Evolutionary conservation across 805 yeast genomes (phyloP), one percentile per base, ranked within the genome.

Genomic region (Kazachstania psychrophila): DNA sequence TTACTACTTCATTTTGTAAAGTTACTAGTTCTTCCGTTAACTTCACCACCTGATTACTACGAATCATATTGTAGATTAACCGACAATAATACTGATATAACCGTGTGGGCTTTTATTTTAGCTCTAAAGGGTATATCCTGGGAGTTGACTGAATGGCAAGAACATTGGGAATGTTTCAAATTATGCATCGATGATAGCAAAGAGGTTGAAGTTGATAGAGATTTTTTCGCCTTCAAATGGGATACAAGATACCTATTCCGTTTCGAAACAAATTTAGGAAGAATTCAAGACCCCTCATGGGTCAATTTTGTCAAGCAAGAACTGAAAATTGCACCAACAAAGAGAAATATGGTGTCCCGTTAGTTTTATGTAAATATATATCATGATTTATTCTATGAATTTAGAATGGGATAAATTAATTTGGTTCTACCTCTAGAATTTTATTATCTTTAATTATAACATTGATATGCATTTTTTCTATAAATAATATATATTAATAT

Each of bases 11-110:
- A 35, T 13, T 52, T 58, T 32, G 25, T 49, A 19, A 56, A 53
- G 36, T 22, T 58, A 17, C 34, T 58, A 13, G 52, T 54, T 12
- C 48, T 50, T 1, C 60, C 61, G 11, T 34, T 65, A 2, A 56
- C 51, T 14, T 62, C 75, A 11, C 75, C 77, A 3, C 69, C 69
- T 39, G 64, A 70, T 16, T 66, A 66, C 20, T 58, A 51, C 28
- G 64, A 58, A 20, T 52, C 50, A 4, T 63, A 65, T 33, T 58
- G 58, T 5, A 45, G 53, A 14, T 38, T 51, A 10, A 49, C 62
- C 3, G 36, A 37, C 9, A 42, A 44, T 14, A 51, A 52, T 37
- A 38, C 37, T 10, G 54, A 52, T 31, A 36, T 52, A n/a, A 27
- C 45, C 5, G 52, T 57, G 2, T 59, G 64, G 64, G 51, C 60